Conservation (phyloP, 129 eudicot species). For the Mikania micrantha region DNA sequence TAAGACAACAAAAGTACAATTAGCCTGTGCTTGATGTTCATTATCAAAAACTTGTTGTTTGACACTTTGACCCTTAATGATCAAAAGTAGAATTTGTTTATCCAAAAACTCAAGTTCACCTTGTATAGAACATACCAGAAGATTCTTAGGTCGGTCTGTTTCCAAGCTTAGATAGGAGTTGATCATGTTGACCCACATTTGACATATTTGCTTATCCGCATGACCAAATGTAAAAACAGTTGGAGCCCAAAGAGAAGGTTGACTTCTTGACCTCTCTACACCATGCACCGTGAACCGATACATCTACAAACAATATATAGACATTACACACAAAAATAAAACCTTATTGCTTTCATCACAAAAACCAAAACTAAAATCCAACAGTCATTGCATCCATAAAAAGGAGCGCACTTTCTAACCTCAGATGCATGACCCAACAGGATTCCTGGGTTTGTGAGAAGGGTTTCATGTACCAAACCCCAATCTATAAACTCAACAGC, state of each 20-base stretch:
- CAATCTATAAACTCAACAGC: slow-evolving; percentile 63
- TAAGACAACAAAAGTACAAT: background rate
- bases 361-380: background rate
- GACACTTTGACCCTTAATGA: background rate
- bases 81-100: background rate
- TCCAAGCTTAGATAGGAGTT: slow-evolving; percentile 41
- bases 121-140: slow-evolving; percentile 66
- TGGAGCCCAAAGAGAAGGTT: slow-evolving; percentile 61
- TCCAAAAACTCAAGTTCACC: too few relatives aligned
- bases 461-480: slow-evolving; percentile 61
- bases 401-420: slow-evolving; percentile 36
- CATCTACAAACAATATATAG: slow-evolving; percentile 47
- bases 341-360: slow-evolving; percentile 8
- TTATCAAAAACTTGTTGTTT: background rate
- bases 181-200: slow-evolving; percentile 57
- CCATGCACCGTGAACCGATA: slow-evolving; percentile 67
- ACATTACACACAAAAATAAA: background rate
- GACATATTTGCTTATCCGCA: slow-evolving; percentile 47
- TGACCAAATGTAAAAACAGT: slow-evolving; percentile 75
- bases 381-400: background rate
- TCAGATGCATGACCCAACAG: slow-evolving; percentile 50
- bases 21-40: background rate
- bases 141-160: slow-evolving; percentile 70
- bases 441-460: slow-evolving; percentile 44
- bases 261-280: slow-evolving; percentile 52